phyloP scores from a whole-genome alignment of 164 flowering plant species.

The Stephania japonica region DNA sequence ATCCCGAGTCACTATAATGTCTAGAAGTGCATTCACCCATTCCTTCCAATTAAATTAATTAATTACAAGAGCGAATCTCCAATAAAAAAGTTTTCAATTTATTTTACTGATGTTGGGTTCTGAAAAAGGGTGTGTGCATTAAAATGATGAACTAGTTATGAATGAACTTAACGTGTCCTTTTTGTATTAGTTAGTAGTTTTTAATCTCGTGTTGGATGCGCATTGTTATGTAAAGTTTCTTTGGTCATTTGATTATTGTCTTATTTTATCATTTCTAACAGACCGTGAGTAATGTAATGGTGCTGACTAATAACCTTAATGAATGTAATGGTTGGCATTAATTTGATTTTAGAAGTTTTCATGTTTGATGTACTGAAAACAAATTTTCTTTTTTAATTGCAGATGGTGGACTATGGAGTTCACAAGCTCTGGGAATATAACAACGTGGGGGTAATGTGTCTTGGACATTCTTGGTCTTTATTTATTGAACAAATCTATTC shows the following conservation, averaged over 20 bases:
- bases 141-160: background rate
- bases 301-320: background rate
- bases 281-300: background rate
- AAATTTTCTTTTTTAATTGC: background rate
- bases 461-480: background rate
- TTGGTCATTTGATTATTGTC: background rate
- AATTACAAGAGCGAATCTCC: no score
- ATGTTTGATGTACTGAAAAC: background rate
- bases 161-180: background rate
- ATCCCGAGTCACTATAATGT: no score
- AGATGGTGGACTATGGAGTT: conserved; percentile 24
- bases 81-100: no score
- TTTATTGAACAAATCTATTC: background rate
- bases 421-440: conserved; percentile 25
- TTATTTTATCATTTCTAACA: background rate
- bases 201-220: background rate
- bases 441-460: conserved; percentile 22
- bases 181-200: background rate
- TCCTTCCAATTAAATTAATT: no score
- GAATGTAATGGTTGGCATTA: background rate
- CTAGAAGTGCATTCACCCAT: no score
- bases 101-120: no score
- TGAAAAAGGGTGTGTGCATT: no score
- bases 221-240: background rate
- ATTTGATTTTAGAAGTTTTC: background rate